Percentiles rank a stretch among this genome's conserved stretches.
These are phyloP conservation scores for Arthromyces matolae DNA, from an alignment of 768 basidiomycete genomes.

Conservation along the genomic window DNA sequence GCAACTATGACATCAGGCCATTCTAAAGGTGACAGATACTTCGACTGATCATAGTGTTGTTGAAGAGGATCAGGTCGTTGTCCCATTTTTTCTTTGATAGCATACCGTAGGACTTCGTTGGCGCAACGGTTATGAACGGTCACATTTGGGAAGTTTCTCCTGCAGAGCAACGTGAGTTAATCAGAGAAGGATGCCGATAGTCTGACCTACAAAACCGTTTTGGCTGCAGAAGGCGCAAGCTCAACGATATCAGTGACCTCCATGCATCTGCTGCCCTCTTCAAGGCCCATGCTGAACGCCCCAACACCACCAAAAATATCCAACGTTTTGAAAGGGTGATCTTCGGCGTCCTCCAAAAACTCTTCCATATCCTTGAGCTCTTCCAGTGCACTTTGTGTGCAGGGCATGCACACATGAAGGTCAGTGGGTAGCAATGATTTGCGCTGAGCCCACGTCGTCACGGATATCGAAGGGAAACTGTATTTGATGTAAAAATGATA, in stretches of 20 bases:
- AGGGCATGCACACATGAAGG: constrained; percentile 44
- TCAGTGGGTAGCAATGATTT: constrained; percentile 28
- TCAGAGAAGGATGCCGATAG: not conserved
- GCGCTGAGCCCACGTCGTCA: constrained; percentile 35
- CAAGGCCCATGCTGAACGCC: constrained; percentile 60
- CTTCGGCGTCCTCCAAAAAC: constrained; percentile 30
- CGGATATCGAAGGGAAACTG: constrained; percentile 39
- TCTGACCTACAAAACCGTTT: constrained; percentile 52
- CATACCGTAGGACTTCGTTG: constrained; percentile 57
- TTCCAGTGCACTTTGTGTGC: constrained; percentile 29
- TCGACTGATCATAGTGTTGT: constrained; percentile 37
- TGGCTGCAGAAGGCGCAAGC: constrained; percentile 70
- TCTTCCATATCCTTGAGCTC: constrained; percentile 23
- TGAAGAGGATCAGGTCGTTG: constrained; percentile 36
- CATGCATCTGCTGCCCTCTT: constrained; percentile 47
- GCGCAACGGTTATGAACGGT: constrained; percentile 69
- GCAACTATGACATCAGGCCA: constrained; percentile 50
- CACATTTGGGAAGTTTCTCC: constrained; percentile 49
- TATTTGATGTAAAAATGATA: constrained; percentile 59
- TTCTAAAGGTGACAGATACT: constrained; percentile 14
- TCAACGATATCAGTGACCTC: constrained; percentile 66
- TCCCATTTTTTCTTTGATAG: constrained; percentile 47
- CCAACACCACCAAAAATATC: constrained; percentile 56
- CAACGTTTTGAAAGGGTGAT: constrained; percentile 29
- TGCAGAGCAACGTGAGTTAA: constrained; percentile 21